phyloP scores from a whole-genome alignment of 495 filamentous ascomycete species.

The Thermothielavioides terrestris region DNA sequence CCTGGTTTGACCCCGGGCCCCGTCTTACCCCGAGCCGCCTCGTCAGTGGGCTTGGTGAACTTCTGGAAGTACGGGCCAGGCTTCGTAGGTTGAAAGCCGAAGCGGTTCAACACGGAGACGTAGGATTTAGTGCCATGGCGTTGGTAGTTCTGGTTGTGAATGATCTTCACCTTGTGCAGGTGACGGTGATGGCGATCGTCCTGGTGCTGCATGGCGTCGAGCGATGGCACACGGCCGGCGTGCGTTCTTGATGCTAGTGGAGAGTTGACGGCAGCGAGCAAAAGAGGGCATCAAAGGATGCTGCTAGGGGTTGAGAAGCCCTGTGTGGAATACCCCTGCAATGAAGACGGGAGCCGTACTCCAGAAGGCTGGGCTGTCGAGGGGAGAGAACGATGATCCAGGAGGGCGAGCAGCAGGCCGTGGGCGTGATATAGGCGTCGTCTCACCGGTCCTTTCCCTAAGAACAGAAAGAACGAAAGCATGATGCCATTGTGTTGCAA shows the following conservation, averaged over 20 bases:
- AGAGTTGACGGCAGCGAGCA: no score
- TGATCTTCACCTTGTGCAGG: conserved; percentile 42
- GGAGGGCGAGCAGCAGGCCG: no score
- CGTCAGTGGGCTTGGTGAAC: conserved; percentile 29
- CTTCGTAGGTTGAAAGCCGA: conserved; percentile 59
- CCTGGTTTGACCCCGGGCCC: conserved; percentile 32
- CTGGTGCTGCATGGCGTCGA: conserved; percentile 26
- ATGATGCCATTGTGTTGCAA: no score
- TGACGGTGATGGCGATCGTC: conserved; percentile 25
- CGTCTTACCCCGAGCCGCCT: conserved; percentile 17
- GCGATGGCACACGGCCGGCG: conserved; percentile 14
- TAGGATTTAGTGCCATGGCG: conserved; percentile 65
- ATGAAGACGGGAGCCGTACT: no score
- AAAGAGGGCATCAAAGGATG: no score
- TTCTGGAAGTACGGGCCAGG: conserved; percentile 55
- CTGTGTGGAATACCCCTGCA: no score
- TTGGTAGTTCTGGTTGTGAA: conserved; percentile 55
- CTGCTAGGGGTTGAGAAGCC: no score
- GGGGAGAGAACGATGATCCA: no score
- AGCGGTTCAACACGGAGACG: conserved; percentile 60
- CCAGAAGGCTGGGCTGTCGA: no score
- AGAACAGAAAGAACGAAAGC: no score
- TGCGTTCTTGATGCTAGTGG: background rate
- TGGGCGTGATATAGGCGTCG: no score
- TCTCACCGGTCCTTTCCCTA: no score